phyloP scores from a whole-genome alignment of 176 grass and related monocot genomes.

The Zea luxurians region DNA sequence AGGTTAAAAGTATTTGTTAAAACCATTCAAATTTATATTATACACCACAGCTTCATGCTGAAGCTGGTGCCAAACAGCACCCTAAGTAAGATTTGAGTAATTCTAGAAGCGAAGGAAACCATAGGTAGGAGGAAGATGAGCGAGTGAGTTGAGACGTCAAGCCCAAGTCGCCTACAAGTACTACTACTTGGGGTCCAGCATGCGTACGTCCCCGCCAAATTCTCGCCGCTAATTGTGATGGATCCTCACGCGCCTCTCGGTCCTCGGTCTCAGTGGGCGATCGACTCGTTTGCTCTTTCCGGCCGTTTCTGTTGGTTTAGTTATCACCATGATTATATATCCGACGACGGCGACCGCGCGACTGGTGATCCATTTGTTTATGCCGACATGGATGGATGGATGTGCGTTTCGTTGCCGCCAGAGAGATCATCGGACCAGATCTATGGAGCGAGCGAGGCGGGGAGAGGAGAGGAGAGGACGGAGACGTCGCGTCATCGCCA shows the following conservation, averaged over 20 bases:
- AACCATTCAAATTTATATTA: too few relatives aligned
- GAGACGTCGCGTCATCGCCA: slow-evolving; percentile 29
- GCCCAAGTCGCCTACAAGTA: slow-evolving; percentile 31
- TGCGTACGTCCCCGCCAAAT: slow-evolving; percentile 27
- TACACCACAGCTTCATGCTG: too few relatives aligned
- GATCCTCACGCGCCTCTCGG: slow-evolving; percentile 5
- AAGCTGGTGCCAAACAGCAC: too few relatives aligned
- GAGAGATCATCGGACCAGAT: neutral
- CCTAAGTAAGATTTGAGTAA: neutral
- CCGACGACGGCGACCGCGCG: slow-evolving; percentile 5
- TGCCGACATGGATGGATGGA: slow-evolving; percentile 40
- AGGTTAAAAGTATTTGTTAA: too few relatives aligned
- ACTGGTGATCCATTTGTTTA: slow-evolving; percentile 43
- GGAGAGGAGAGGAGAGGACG: neutral
- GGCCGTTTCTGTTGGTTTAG: slow-evolving; percentile 6
- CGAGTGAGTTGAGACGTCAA: slow-evolving; percentile 14
- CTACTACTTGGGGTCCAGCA: slow-evolving; percentile 5
- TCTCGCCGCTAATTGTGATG: slow-evolving; percentile 64
- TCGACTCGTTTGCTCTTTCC: neutral
- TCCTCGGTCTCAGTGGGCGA: slow-evolving; percentile 23
- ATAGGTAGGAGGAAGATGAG: too few relatives aligned
- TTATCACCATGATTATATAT: slow-evolving; percentile 31
- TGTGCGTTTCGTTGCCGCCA: neutral
- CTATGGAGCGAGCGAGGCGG: neutral
- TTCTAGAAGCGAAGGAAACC: slow-evolving; percentile 46